Evolutionary conservation across 2,329 filamentous ascomycete species (phyloP), one percentile per base, ranked within the genome.

Genomic region (Fusarium setosum): DNA sequence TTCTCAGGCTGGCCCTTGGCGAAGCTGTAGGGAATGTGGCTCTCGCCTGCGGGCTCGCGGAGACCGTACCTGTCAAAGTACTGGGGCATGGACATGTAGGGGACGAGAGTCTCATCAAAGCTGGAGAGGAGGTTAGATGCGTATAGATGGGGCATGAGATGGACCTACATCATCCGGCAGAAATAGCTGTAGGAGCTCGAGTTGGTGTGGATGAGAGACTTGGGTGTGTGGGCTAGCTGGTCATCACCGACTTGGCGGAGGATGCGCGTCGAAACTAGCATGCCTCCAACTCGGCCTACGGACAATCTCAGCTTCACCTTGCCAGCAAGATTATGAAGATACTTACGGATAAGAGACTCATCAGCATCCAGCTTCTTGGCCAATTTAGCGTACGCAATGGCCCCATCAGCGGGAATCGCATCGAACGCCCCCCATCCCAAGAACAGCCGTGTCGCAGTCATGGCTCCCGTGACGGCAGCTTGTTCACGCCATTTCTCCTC

Each of bases 11-110:
- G 54, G 24, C 73, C 75, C 7, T 58, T 23, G 12, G 74, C 64
- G 32, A 74, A 79, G 20, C 74, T 71, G 10, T 67, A 60, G 8
- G 74, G 56, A 1, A 72, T 75, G 17, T 75, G 64, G 18, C 57
- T 57, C 6, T 68, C 65, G 6, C 64, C 67, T 7, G 53, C 55
- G 1, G 77, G 77, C 47, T 79, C 74, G 17, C 65, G 65, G 26
- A 69, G 68, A 31, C 75, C 76, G 49, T 74, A 75, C 18, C 68
- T 48, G 8, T 70, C 64, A 38, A 79, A 79, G 58, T 77, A 80
- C 3, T 67, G 56, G 1, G 75, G 73, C 41, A 76, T 65, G 48
- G 65, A 59, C 10, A 65, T 23, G 20, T 70, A 59, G 11, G 70
- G 32, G 5, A 55, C 32, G n/a, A 75, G 44, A 5, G 70, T 63